phyloP scores from a whole-genome alignment of 371 early-diverging fungal genomes.

The Mortierella sp. region DNA sequence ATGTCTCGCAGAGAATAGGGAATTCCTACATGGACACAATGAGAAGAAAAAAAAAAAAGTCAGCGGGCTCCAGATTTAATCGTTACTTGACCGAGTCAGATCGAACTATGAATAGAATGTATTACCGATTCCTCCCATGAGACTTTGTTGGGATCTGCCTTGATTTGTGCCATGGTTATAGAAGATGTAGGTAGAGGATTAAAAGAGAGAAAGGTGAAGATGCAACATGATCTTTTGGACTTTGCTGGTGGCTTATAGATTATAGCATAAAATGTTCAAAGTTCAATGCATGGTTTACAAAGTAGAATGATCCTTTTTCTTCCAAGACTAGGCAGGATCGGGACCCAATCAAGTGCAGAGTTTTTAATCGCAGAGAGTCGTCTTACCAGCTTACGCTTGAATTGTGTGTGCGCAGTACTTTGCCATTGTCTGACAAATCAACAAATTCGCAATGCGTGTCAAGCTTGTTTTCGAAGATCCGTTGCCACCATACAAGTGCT shows the following conservation, averaged over 20 bases:
- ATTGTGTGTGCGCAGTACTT: not conserved
- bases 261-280: not conserved
- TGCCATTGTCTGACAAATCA: slow-evolving; percentile 1
- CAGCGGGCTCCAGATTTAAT: not conserved
- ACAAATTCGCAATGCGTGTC: slow-evolving; percentile 31
- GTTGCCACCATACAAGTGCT: slow-evolving; percentile 51
- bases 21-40: slow-evolving; percentile 67
- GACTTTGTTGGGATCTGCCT: slow-evolving; percentile 79
- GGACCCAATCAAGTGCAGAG: not conserved
- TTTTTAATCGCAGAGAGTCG: not conserved
- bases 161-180: slow-evolving; percentile 65
- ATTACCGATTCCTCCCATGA: slow-evolving; percentile 79
- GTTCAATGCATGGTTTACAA: not conserved
- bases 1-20: slow-evolving; percentile 95
- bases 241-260: slow-evolving; percentile 7
- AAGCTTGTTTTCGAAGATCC: slow-evolving; percentile 50
- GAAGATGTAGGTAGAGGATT: not conserved
- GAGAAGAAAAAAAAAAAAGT: not conserved
- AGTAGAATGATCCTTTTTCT: not conserved
- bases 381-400: not conserved
- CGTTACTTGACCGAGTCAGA: not conserved
- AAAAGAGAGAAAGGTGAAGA: slow-evolving; percentile 1
- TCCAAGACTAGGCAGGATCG: not conserved
- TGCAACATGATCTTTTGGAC: not conserved
- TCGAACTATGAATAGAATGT: not conserved